Conservation (phyloP, 768 basidiomycete species). For the Botryobasidium botryosum region DNA sequence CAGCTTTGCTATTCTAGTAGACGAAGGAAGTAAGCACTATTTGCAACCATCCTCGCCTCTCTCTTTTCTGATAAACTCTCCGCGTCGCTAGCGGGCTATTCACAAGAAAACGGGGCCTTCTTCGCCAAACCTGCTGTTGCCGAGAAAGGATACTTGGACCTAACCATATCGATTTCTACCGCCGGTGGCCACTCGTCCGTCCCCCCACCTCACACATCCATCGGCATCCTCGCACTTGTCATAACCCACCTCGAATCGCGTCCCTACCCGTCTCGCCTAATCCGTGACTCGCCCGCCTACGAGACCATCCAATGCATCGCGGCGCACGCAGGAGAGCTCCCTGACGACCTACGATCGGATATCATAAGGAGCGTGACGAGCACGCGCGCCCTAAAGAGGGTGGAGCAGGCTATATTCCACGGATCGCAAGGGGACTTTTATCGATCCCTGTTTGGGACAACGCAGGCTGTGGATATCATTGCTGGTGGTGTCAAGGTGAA, state of each 20-base stretch:
- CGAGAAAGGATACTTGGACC: conserved; percentile 57
- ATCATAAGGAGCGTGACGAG: conserved; percentile 28
- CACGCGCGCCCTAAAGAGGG: too few species aligned
- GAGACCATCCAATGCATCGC: conserved; percentile 47
- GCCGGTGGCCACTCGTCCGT: conserved; percentile 77
- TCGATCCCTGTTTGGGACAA: conserved; percentile 36
- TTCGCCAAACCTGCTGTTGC: conserved; percentile 47
- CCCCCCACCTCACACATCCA: conserved; percentile 60
- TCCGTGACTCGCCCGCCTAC: conserved; percentile 41
- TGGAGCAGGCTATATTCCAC: conserved; percentile 16
- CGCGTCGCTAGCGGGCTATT: neutral
- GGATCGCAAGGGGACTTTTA: neutral
- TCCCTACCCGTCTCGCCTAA: conserved; percentile 32
- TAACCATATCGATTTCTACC: conserved; percentile 41
- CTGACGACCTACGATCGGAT: conserved; percentile 28
- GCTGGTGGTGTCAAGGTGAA: conserved; percentile 38
- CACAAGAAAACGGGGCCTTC: conserved; percentile 28
- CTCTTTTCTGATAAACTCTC: neutral
- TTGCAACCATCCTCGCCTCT: conserved; percentile 1
- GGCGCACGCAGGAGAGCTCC: conserved; percentile 39
- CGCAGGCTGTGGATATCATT: conserved; percentile 59
- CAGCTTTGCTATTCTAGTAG: conserved; percentile 61
- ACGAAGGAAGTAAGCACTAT: conserved; percentile 56
- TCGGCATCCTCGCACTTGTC: conserved; percentile 61
- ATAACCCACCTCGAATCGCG: conserved; percentile 52